These are phyloP conservation scores for Acer yangbiense DNA, from an alignment of 345 rosid genomes.

Conservation along the genomic window DNA sequence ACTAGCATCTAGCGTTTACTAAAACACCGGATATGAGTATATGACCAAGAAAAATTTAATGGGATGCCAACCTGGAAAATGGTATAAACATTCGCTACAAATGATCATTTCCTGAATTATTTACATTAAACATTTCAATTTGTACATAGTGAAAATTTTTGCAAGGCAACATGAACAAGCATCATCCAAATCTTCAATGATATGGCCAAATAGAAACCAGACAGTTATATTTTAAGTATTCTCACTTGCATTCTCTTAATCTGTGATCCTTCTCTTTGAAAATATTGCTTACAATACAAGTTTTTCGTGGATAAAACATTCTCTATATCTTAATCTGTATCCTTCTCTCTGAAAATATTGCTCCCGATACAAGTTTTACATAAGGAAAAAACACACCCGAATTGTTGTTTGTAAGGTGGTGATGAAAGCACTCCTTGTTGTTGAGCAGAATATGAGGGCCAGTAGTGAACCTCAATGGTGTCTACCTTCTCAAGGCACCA, in stretches of 20 bases:
- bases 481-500: conserved; percentile 81
- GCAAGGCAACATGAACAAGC: not conserved
- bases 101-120: not conserved
- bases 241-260: not conserved
- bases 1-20: too few relatives aligned
- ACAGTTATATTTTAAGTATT: not conserved
- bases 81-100: not conserved
- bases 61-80: not conserved
- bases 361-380: not conserved
- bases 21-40: too few relatives aligned
- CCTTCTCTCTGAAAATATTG: too few relatives aligned
- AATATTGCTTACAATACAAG: not conserved
- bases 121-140: not conserved
- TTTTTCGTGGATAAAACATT: too few relatives aligned
- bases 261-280: not conserved
- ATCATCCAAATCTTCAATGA: not conserved
- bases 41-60: too few relatives aligned
- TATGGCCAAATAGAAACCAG: not conserved
- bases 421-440: not conserved
- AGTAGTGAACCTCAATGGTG: not conserved
- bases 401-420: not conserved
- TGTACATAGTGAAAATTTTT: not conserved
- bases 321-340: too few relatives aligned
- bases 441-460: not conserved
- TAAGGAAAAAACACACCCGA: not conserved